phyloP scores from a whole-genome alignment of 2,329 filamentous ascomycete species.

The Eutypella sp. region DNA sequence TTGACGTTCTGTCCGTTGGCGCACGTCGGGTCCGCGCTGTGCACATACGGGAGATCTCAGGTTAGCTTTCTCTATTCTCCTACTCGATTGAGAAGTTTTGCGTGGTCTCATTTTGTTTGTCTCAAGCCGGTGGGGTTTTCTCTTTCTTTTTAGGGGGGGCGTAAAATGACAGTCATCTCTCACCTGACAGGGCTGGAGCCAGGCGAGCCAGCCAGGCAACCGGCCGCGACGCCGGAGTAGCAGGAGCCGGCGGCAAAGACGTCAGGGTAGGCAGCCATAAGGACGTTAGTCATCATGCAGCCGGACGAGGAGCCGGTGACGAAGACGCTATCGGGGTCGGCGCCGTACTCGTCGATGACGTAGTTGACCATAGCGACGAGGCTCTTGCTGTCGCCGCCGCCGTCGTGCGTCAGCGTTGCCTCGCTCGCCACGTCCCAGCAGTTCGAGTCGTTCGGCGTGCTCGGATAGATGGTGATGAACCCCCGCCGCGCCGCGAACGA shows the following conservation, averaged over 20 bases:
- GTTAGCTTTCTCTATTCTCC: too few relatives aligned
- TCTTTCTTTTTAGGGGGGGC: too few relatives aligned
- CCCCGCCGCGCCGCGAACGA: not conserved
- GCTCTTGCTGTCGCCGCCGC: conserved; percentile 1
- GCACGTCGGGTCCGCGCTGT: conserved; percentile 20
- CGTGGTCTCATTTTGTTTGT: too few relatives aligned
- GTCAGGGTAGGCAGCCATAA: conserved; percentile 42
- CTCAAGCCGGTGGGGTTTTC: too few relatives aligned
- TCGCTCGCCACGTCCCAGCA: not conserved
- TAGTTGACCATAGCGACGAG: conserved; percentile 20
- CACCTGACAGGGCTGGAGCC: conserved; percentile 2
- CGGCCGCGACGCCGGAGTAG: conserved; percentile 41
- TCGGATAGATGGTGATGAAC: not conserved
- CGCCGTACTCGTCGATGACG: conserved; percentile 15
- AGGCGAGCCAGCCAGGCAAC: conserved; percentile 30
- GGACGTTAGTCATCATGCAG: conserved; percentile 27
- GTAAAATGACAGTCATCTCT: not conserved
- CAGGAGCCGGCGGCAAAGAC: conserved; percentile 39
- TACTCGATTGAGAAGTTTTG: too few relatives aligned
- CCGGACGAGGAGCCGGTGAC: conserved; percentile 18
- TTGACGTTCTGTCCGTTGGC: conserved; percentile 31
- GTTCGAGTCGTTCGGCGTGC: not conserved
- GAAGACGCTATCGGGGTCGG: conserved; percentile 14
- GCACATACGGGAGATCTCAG: too few relatives aligned
- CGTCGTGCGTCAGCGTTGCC: conserved; percentile 12